phyloP scores from a whole-genome alignment of 2,329 filamentous ascomycete species.

The Diaporthe citri region DNA sequence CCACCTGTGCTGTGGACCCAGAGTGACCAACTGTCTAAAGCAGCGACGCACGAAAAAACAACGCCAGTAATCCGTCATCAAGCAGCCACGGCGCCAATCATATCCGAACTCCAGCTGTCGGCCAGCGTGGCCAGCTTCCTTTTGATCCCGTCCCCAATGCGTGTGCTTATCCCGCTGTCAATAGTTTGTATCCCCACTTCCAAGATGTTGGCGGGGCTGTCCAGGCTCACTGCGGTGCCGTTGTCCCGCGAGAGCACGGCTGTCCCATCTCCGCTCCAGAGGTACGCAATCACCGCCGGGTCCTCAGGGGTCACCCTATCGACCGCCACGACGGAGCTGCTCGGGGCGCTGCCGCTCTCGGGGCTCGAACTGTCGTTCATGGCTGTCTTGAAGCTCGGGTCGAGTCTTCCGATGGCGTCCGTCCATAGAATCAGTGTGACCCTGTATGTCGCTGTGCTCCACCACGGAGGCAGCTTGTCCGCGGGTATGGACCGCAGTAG shows the following conservation, averaged over 20 bases:
- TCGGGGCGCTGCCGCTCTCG: neutral
- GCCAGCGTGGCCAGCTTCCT: constrained; percentile 57
- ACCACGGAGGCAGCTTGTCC: constrained; percentile 75
- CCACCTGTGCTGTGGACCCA: constrained; percentile 2
- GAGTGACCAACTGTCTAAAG: neutral
- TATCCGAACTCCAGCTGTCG: constrained; percentile 54
- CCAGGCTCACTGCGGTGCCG: constrained; percentile 51
- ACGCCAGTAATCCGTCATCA: neutral
- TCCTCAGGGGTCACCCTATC: constrained; percentile 58
- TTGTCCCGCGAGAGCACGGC: constrained; percentile 52
- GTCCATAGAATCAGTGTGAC: constrained; percentile 73
- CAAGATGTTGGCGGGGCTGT: constrained; percentile 55
- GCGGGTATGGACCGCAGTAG: constrained; percentile 71
- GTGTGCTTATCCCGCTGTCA: constrained; percentile 55
- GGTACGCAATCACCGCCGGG: constrained; percentile 51
- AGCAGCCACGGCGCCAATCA: constrained; percentile 26
- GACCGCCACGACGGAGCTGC: constrained; percentile 48
- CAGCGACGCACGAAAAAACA: neutral
- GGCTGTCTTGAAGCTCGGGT: constrained; percentile 53
- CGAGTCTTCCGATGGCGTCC: constrained; percentile 67
- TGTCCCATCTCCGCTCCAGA: constrained; percentile 54
- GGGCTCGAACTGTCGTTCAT: constrained; percentile 34
- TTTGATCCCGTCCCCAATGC: constrained; percentile 59
- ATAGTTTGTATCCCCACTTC: constrained; percentile 56
- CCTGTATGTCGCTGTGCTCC: constrained; percentile 78